Percentiles rank a stretch among this genome's conserved stretches.
These are phyloP conservation scores for Cladosporium oxysporum DNA, from an alignment of 2,329 filamentous ascomycete genomes.

Conservation along the genomic window DNA sequence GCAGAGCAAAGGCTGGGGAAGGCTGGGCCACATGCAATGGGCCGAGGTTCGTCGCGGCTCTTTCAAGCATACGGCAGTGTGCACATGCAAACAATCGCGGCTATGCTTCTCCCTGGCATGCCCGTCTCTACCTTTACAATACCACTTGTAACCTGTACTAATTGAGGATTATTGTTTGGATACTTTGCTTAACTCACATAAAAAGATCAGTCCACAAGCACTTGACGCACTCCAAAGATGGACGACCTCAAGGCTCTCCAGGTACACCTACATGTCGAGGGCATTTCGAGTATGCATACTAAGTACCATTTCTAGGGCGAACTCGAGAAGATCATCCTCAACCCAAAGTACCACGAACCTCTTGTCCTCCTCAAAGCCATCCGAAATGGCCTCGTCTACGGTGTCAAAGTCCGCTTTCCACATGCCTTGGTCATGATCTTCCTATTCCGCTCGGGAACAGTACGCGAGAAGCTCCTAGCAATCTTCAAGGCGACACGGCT, in stretches of 20 bases:
- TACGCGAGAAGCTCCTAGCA: constrained; percentile 75
- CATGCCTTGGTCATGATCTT: constrained; percentile 98
- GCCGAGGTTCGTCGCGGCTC: constrained; percentile 18
- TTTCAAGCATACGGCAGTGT: constrained; percentile 7
- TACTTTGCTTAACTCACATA: background rate
- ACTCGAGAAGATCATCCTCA: constrained; percentile 73
- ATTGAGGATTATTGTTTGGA: background rate
- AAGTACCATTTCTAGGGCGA: constrained; percentile 14
- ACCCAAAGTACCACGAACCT: constrained; percentile 82
- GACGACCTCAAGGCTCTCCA: constrained; percentile 19
- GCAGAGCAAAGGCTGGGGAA: background rate
- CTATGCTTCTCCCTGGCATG: constrained; percentile 4
- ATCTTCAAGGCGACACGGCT: constrained; percentile 84
- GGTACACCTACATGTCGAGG: background rate
- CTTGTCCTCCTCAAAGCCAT: constrained; percentile 87
- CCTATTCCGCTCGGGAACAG: constrained; percentile 82
- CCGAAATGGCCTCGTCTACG: constrained; percentile 96
- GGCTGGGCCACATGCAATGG: background rate
- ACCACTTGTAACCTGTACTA: constrained; percentile 3
- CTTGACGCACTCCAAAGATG: constrained; percentile 8
- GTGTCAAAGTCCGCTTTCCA: constrained; percentile 95
- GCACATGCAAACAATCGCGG: constrained; percentile 18
- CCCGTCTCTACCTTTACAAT: background rate
- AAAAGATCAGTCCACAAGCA: background rate
- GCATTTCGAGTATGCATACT: background rate